Evolutionary conservation across 2,329 filamentous ascomycete species (phyloP), one percentile per base, ranked within the genome.

Genomic region (Pseudophaeomoniella oleicola): DNA sequence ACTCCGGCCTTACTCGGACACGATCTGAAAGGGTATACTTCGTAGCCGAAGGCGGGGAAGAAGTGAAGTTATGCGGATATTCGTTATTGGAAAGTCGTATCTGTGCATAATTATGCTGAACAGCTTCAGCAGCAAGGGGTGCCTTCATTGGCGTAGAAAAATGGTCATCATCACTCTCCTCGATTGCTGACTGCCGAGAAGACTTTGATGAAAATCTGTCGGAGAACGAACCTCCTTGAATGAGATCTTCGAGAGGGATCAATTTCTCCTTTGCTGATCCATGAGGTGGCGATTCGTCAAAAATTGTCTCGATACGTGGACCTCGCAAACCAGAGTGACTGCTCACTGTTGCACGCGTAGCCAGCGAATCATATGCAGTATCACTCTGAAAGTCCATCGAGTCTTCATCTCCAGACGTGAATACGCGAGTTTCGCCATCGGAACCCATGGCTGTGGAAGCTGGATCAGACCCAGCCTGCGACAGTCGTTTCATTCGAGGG

Each of bases 301-400:
- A 78, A 46, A 78, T 74, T 9, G 69, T 73, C 46, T 78, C 71
- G 39, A 78, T 75, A 34, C 67, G 67, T 42, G 71, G 65, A 31
- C 70, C 68, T 46, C 69, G 63, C 41, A 64, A 57, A 30, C 64
- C 67, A 16, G 67, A 67, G 38, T 63, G 67, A 47, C 58, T 62
- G 37, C 64, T 69, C 42, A 64, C 62, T 12, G 71, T 73, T 36
- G 67, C 66, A 46, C 70, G 63, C 6, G 73, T 78, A 39, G 70
- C 71, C 39, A 76, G 58, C 34, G 74, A 78, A 53, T 78, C 74
- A 55, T 71, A 78, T 12, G 68, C 63, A 16, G 68, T 74, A 43
- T 78, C 74, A 45, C 71, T 76, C 46, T 71, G 65, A 43, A 71
- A 63, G 45, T 77, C 74, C 34, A 66, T 66, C 42, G 75, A 75